Evolutionary conservation across 768 basidiomycete species (phyloP).

Genomic region (Boletus rufocinnamomeus): DNA sequence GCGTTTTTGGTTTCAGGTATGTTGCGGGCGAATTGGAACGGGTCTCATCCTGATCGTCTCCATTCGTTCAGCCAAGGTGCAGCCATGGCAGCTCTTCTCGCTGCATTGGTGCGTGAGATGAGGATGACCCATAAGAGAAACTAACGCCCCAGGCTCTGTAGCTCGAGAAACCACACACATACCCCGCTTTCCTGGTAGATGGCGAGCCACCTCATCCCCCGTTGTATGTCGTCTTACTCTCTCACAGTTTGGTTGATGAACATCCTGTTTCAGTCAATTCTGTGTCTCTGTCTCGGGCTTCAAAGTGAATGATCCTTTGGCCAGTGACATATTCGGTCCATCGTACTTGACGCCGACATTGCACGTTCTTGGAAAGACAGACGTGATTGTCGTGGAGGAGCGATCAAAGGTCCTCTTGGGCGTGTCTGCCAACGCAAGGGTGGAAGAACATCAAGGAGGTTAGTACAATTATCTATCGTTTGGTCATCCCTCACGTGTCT

Average conservation of each 20-base stretch:
- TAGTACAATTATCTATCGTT: slow-evolving; percentile 26
- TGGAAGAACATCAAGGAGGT: slow-evolving; percentile 85
- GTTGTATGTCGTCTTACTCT: slow-evolving; percentile 47
- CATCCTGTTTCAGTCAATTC: slow-evolving; percentile 51
- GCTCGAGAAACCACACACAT: slow-evolving; percentile 55
- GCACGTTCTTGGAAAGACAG: slow-evolving; percentile 75
- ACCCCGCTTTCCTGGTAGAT: slow-evolving; percentile 62
- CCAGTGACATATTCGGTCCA: slow-evolving; percentile 49
- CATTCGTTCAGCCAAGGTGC: slow-evolving; percentile 65
- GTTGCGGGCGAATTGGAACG: slow-evolving; percentile 1
- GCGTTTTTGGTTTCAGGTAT: slow-evolving; percentile 79
- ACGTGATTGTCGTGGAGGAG: slow-evolving; percentile 73
- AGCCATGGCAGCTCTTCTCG: slow-evolving; percentile 67
- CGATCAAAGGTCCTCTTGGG: slow-evolving; percentile 59
- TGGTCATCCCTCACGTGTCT: slow-evolving; percentile 1
- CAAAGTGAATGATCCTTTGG: slow-evolving; percentile 47
- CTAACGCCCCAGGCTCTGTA: slow-evolving; percentile 24
- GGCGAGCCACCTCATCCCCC: slow-evolving; percentile 73
- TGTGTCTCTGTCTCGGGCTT: slow-evolving; percentile 80
- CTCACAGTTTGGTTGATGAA: background rate
- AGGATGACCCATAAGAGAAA: background rate
- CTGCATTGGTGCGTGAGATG: slow-evolving; percentile 59
- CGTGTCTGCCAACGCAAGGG: slow-evolving; percentile 55
- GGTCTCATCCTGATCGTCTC: slow-evolving; percentile 6
- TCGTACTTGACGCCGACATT: slow-evolving; percentile 71